phyloP scores from a whole-genome alignment of 768 basidiomycete genomes.

The Boletellus ananiceps region DNA sequence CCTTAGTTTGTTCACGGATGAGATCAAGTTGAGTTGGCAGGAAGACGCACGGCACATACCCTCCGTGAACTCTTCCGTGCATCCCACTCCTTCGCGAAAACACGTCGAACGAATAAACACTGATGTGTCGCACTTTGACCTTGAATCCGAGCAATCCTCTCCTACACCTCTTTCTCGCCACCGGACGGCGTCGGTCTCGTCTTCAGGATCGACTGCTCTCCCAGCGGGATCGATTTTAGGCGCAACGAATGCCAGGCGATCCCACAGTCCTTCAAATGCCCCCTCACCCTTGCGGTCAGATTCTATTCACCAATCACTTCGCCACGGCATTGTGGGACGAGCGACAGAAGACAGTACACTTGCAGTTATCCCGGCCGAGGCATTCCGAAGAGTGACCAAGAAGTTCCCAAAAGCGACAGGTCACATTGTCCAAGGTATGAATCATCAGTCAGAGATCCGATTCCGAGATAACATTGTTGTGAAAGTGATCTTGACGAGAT shows the following conservation, averaged over 20 bases:
- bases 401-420: slow-evolving; percentile 97
- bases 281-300: slow-evolving; percentile 24
- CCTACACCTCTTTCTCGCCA: slow-evolving; percentile 29
- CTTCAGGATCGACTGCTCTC: slow-evolving; percentile 67
- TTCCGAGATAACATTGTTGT: slow-evolving; percentile 10
- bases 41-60: slow-evolving; percentile 41
- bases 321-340: slow-evolving; percentile 81
- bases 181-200: slow-evolving; percentile 59
- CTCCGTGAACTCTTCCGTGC: slow-evolving; percentile 23
- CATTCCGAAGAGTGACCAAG: slow-evolving; percentile 89
- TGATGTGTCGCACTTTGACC: slow-evolving; percentile 59
- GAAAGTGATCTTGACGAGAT: slow-evolving; percentile 87
- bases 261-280: slow-evolving; percentile 12
- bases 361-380: slow-evolving; percentile 98
- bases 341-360: slow-evolving; percentile 92
- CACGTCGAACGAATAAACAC: slow-evolving; percentile 46
- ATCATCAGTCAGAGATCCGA: not conserved
- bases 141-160: slow-evolving; percentile 30
- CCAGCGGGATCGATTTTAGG: slow-evolving; percentile 32
- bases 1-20: slow-evolving; percentile 92
- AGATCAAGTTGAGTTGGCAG: slow-evolving; percentile 90
- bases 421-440: slow-evolving; percentile 86
- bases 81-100: slow-evolving; percentile 22
- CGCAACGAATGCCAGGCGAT: slow-evolving; percentile 1
- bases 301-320: slow-evolving; percentile 30